Evolutionary conservation across 805 yeast species (phyloP), one percentile per base, ranked within the genome.

Genomic region (Sugiyamaella qingdaonensis): DNA sequence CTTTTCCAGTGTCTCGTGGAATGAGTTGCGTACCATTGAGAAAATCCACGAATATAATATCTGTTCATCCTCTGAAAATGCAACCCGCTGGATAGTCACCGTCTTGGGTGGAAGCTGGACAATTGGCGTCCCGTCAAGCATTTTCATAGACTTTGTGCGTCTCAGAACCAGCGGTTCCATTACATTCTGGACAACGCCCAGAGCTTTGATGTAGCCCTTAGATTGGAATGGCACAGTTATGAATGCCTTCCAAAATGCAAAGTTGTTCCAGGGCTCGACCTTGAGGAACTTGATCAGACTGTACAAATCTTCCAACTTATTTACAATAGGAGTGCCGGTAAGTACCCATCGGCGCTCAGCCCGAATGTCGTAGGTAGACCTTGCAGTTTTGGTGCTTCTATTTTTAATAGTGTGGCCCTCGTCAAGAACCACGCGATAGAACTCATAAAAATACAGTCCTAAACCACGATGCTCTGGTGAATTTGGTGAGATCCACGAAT

Each of bases 261-360:
- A 82, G 60, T 86, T 85, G 37, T 84, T 75, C 97, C 97, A 92
- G 0, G 98, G 98, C 60, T 87, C 88, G n/a, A 91, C 69, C 42
- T 82, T 75, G 46, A 92, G 69, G 62, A 85, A 92, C 59, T 82
- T 81, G 14, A 90, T 79, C 47, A 90, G 68, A 4, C 95, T 84
- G 64, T 79, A 91, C 46, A 92, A 69, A 66, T 92, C 98, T 66
- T 92, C 97, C 9, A 92, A 73, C 57, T 91, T 73, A 67, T 91
- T 91, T 37, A 90, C 86, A 29, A 91, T 87, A 0, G 98, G 97
- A 0, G 98, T 91, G 7, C 98, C 98, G 0, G 97, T 89, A 46
- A 92, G 72, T 2, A 86, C 75, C 98, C 98, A 91, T 55, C 81
- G 81, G 47, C 94, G 74, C 16, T 75, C 72, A 61, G 88, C 81